Percentiles rank a stretch among this genome's conserved stretches.
Conservation (phyloP, 129 eudicot species). For the Mikania micrantha region DNA sequence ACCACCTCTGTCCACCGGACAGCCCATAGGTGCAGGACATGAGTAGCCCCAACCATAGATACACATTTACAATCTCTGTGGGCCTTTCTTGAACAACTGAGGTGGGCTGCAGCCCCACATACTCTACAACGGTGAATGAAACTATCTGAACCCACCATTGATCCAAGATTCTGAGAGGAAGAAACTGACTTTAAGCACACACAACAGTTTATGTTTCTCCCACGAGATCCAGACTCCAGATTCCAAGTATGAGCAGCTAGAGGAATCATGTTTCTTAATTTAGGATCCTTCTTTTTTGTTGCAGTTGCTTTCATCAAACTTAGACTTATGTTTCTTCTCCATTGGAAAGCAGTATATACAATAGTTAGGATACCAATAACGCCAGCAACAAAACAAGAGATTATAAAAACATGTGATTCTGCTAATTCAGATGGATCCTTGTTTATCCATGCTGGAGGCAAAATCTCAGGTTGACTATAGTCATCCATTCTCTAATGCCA, state of each 20-base stretch:
- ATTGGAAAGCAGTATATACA: slow-evolving; percentile 84
- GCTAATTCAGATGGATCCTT: slow-evolving; percentile 52
- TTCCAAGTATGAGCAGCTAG: slow-evolving; percentile 83
- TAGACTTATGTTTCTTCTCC: slow-evolving; percentile 89
- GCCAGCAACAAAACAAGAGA: slow-evolving; percentile 89
- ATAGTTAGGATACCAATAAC: slow-evolving; percentile 82
- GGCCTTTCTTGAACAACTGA: slow-evolving; percentile 70
- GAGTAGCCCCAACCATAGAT: slow-evolving; percentile 68
- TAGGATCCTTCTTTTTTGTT: slow-evolving; percentile 90
- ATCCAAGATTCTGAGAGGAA: slow-evolving; percentile 73
- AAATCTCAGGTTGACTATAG: slow-evolving; percentile 45
- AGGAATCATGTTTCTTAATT: slow-evolving; percentile 61
- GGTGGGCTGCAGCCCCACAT: slow-evolving; percentile 93
- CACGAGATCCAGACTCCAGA: slow-evolving; percentile 74
- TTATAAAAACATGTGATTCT: slow-evolving; percentile 61
- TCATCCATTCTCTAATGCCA: slow-evolving; percentile 67
- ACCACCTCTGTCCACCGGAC: slow-evolving; percentile 84
- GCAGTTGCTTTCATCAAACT: slow-evolving; percentile 95
- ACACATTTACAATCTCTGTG: slow-evolving; percentile 92
- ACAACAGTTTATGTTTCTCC: slow-evolving; percentile 82
- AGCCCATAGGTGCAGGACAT: slow-evolving; percentile 89
- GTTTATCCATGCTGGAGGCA: slow-evolving; percentile 56
- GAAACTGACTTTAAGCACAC: slow-evolving; percentile 84
- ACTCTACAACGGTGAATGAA: slow-evolving; percentile 70
- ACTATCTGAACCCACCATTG: slow-evolving; percentile 64